Evolutionary conservation across 768 basidiomycete species (phyloP), one percentile per base, ranked within the genome.

Genomic region (Dioszegia hungarica): DNA sequence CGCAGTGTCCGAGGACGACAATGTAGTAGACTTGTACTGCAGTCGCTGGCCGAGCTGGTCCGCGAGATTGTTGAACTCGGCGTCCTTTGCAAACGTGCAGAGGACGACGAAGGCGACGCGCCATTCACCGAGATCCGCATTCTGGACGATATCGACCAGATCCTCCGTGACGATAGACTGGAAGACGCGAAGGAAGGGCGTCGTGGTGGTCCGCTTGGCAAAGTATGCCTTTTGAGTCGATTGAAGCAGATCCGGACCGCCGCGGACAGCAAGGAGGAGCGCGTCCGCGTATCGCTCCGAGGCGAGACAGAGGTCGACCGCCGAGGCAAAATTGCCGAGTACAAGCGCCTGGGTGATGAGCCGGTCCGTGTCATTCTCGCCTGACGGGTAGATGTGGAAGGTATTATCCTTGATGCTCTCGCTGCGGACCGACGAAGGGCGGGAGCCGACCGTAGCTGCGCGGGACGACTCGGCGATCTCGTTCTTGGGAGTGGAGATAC

Each of bases 181-280:
- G 83, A 93, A 90, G 11, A 99, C 82, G 36, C 95, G 88, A 22
- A 98, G 83, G 76, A 94, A 97, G 0, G 93, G 89, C 2, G 87
- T 78, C 1, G 82, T 78, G 9, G 83, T 81, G 0, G 89, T 88
- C 50, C 85, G 83, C 28, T 84, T 82, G 68, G 88, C 89, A 68
- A 98, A 98, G 78, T 98, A 98, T 0, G 89, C 86, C 74, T 89
- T 89, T 70, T 97, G 92, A 0, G 92, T 94, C 52, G 84, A 85
- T 34, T 85, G 83, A 33, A 99, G 80, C 17, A 98, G 84, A 28
- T 90, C 90, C 0, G 86, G 82, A 0, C 92, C 91, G 17, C 93
- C 94, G 60, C 88, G 86, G 17, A 88, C 91, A 28, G 95, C 90
- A 12, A 98, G 83, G 12, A 99, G 81, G 49, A 98, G 87, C 0